phyloP scores from a whole-genome alignment of 495 filamentous ascomycete species.

The Neurospora sp. region DNA sequence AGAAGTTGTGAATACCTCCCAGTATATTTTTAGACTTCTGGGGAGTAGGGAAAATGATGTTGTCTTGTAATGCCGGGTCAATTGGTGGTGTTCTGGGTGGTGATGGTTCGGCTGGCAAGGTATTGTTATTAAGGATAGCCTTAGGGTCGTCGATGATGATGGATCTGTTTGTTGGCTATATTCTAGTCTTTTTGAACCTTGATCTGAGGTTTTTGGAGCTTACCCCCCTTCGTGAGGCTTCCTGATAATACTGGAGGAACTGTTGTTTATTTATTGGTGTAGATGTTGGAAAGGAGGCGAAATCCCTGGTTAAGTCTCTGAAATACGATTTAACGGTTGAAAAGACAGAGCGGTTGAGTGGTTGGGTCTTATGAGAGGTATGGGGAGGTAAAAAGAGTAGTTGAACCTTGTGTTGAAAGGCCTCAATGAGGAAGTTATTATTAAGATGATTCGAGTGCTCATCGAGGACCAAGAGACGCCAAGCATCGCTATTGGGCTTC shows the following conservation, averaged over 20 bases:
- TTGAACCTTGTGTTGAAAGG: not conserved
- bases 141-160: not conserved
- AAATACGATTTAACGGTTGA: not conserved
- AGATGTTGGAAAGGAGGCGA: not conserved
- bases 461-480: not conserved
- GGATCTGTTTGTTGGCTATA: not conserved
- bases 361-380: constrained; percentile 6
- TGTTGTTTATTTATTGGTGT: not conserved
- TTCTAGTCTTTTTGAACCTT: constrained; percentile 3
- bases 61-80: too few species aligned
- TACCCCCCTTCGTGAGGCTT: not conserved
- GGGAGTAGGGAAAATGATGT: too few species aligned
- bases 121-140: not conserved
- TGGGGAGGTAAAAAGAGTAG: constrained; percentile 4
- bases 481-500: not conserved
- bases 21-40: too few species aligned
- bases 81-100: too few species aligned
- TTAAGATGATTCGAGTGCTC: not conserved
- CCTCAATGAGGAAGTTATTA: not conserved
- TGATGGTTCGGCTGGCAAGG: not conserved
- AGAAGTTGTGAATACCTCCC: too few species aligned
- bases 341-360: constrained; percentile 1
- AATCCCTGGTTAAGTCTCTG: not conserved
- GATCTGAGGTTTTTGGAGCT: not conserved
- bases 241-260: not conserved